phyloP scores from a whole-genome alignment of 768 basidiomycete species.

The Cyclocybe aegerita region DNA sequence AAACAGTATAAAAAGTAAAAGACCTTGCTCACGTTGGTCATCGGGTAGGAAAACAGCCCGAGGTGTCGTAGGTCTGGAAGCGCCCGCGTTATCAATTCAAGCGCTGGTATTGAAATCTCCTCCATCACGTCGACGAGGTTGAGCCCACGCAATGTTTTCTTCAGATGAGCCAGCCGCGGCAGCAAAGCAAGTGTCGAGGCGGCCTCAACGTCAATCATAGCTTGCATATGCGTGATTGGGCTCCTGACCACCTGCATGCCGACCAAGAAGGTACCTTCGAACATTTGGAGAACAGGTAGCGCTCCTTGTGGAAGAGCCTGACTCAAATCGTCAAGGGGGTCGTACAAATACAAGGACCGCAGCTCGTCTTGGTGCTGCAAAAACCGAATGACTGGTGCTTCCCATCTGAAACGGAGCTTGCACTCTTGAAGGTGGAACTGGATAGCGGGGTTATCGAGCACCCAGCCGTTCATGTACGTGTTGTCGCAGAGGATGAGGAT shows the following conservation, averaged over 20 bases:
- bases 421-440: slow-evolving; percentile 50
- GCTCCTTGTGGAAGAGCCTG: slow-evolving; percentile 7
- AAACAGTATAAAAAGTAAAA: neutral
- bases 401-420: slow-evolving; percentile 50
- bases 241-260: slow-evolving; percentile 37
- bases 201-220: slow-evolving; percentile 38
- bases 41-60: slow-evolving; percentile 28
- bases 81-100: slow-evolving; percentile 18
- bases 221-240: slow-evolving; percentile 45
- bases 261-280: slow-evolving; percentile 45
- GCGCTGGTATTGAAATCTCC: slow-evolving; percentile 14
- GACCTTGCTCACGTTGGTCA: slow-evolving; percentile 20
- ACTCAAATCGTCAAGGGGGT: slow-evolving; percentile 13
- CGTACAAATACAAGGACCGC: slow-evolving; percentile 32
- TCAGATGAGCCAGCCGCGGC: slow-evolving; percentile 23
- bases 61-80: slow-evolving; percentile 27
- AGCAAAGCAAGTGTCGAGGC: slow-evolving; percentile 26
- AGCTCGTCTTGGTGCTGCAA: slow-evolving; percentile 46
- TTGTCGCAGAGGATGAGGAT: slow-evolving; percentile 41
- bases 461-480: slow-evolving; percentile 38
- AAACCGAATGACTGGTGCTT: slow-evolving; percentile 44
- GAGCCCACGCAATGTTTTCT: slow-evolving; percentile 25
- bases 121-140: slow-evolving; percentile 31
- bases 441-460: slow-evolving; percentile 38
- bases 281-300: slow-evolving; percentile 39